Base-by-base conservation (phyloP, 495 filamentous ascomycete species). In the Hyphodiscus hymeniophilus region DNA sequence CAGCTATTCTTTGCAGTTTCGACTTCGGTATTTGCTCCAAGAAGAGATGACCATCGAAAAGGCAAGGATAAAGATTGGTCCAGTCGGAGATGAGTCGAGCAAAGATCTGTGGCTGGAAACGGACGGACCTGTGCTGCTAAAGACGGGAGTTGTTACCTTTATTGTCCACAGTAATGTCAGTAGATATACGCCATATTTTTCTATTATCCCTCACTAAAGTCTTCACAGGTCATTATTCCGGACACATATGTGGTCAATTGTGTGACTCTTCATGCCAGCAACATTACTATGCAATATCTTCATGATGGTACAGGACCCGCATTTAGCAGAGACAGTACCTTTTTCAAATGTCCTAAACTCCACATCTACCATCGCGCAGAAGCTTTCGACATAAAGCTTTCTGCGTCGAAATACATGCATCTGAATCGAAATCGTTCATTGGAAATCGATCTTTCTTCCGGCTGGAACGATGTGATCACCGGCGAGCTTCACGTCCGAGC, bases 171-270 rank as follows among this genome's bases (percentile, higher is more conserved):
- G 66, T 40, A 73, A 72, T 50, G 70, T 74, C 58, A 63, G 72
- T 49, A 36, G 28, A 21, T 4, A 39, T 18, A 39, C 33, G 30
- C 12, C 28, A n/a, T 38, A n/a, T n/a, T n/a, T n/a, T 1, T 15
- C 20, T 24, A 20, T 7, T 31, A n/a, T 22, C 1, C 12, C 10
- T 31, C 36, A 36, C 47, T 54, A n/a, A 57, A 23, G 17, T 30
- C 1, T 47, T 10, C 41, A 43, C 21, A 72, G 69, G 46, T 62
- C 33, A 80, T 82, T 24, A 77, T 87, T 10, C 79, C 82, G 43
- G 92, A 89, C 7, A 75, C 74, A 45, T 96, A 88, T 54, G 71
- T 81, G 42, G 76, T 89, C 32, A 85, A 89, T 49, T 79, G 81
- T 42, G 67, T 97, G 32, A 70, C 80, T 28, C 58, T 97, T 38